These are phyloP conservation scores for Lentinula detonsa DNA, from an alignment of 768 basidiomycete genomes.

Conservation along the genomic window DNA sequence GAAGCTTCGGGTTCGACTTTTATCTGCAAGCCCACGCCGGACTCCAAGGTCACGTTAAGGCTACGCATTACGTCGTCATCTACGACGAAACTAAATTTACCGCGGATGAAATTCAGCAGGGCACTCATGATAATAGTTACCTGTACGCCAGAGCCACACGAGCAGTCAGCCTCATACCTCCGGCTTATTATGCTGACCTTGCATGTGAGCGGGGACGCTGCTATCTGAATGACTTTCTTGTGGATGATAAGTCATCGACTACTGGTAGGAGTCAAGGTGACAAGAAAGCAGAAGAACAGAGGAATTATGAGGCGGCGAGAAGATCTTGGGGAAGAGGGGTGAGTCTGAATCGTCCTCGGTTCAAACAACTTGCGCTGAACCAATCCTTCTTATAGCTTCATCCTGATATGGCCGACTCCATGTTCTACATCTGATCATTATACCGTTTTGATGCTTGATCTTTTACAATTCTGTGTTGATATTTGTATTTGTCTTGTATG, in stretches of 20 bases:
- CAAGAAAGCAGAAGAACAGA: conserved; percentile 25
- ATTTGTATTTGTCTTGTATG: neutral
- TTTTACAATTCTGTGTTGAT: neutral
- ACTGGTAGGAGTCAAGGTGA: conserved; percentile 10
- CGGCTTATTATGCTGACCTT: conserved; percentile 78
- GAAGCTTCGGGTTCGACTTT: conserved; percentile 59
- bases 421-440: conserved; percentile 63
- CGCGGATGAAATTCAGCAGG: conserved; percentile 70
- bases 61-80: conserved; percentile 76
- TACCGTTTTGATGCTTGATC: neutral
- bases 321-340: conserved; percentile 50
- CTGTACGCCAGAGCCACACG: conserved; percentile 80
- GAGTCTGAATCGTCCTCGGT: conserved; percentile 15
- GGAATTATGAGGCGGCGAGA: conserved; percentile 34
- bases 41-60: conserved; percentile 61
- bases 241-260: conserved; percentile 39
- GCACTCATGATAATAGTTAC: conserved; percentile 64
- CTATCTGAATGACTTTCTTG: conserved; percentile 70
- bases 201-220: conserved; percentile 77
- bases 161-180: conserved; percentile 74
- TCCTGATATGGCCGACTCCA: conserved; percentile 48
- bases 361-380: neutral
- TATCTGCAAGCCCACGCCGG: conserved; percentile 74
- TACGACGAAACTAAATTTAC: conserved; percentile 71
- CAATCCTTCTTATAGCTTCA: conserved; percentile 34